Percentiles rank a stretch among this genome's conserved stretches.
phyloP scores from a whole-genome alignment of 2,329 filamentous ascomycete species.

The Pestalotiopsis sp. region DNA sequence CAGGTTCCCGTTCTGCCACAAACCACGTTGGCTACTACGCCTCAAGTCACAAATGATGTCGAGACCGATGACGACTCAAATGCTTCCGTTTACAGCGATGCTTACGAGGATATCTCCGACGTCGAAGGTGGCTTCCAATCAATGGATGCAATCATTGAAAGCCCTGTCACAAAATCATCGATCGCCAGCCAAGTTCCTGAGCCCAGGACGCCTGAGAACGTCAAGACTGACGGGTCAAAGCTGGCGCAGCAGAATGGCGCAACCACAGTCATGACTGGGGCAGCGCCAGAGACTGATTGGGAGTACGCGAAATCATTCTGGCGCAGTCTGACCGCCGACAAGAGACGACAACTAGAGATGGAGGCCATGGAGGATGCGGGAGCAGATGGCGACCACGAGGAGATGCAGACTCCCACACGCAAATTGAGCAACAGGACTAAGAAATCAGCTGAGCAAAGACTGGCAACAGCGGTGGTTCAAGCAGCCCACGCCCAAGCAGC shows the following conservation, averaged over 20 bases:
- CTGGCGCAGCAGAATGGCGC: neutral
- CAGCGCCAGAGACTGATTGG: conserved; percentile 52
- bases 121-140: conserved; percentile 65
- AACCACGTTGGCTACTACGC: conserved; percentile 33
- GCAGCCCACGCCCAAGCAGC: conserved; percentile 14
- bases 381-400: conserved; percentile 47
- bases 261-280: neutral
- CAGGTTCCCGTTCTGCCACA: conserved; percentile 25
- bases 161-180: conserved; percentile 54
- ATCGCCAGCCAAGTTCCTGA: conserved; percentile 28
- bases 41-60: conserved; percentile 36
- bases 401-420: conserved; percentile 28
- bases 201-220: neutral
- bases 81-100: conserved; percentile 71
- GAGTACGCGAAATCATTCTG: conserved; percentile 70
- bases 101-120: conserved; percentile 72
- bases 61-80: conserved; percentile 33
- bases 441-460: conserved; percentile 42
- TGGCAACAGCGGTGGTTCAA: conserved; percentile 15
- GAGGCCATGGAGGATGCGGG: conserved; percentile 58
- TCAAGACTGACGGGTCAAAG: conserved; percentile 7
- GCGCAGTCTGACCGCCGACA: conserved; percentile 65
- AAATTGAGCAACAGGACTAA: conserved; percentile 34
- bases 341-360: conserved; percentile 62
- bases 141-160: conserved; percentile 71